Conservation (phyloP, 192 early-diverging fungal genomes). For the Coemansia umbellata region DNA sequence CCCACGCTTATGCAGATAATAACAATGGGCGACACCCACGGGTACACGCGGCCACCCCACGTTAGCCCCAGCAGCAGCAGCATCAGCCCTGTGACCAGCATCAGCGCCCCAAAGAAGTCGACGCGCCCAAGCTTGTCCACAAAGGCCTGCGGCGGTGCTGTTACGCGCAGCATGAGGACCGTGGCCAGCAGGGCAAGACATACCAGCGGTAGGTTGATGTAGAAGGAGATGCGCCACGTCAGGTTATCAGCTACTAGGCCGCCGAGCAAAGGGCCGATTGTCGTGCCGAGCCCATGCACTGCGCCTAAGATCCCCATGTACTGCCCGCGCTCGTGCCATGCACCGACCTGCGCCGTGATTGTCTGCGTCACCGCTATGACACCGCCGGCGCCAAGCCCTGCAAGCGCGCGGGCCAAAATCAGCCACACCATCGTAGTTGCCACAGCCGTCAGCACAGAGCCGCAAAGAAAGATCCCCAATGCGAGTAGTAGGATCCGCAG, state of each 20-base stretch:
- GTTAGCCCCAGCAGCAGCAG: slow-evolving; percentile 68
- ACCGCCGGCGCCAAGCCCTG: slow-evolving; percentile 57
- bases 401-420: slow-evolving; percentile 48
- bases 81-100: slow-evolving; percentile 58
- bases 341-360: slow-evolving; percentile 60
- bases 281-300: slow-evolving; percentile 67
- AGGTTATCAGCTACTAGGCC: slow-evolving; percentile 68
- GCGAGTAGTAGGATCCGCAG: slow-evolving; percentile 38
- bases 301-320: slow-evolving; percentile 72
- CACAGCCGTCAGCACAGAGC: slow-evolving; percentile 55
- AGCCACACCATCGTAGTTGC: slow-evolving; percentile 50
- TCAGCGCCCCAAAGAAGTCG: slow-evolving; percentile 60
- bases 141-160: slow-evolving; percentile 35
- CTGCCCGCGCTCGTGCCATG: slow-evolving; percentile 59
- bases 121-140: slow-evolving; percentile 42
- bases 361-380: slow-evolving; percentile 58
- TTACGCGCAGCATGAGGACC: slow-evolving; percentile 53
- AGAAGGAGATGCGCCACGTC: slow-evolving; percentile 76
- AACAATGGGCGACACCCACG: slow-evolving; percentile 61
- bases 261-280: slow-evolving; percentile 75
- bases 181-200: slow-evolving; percentile 51
- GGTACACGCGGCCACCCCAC: slow-evolving; percentile 66
- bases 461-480: slow-evolving; percentile 54
- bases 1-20: slow-evolving; percentile 58
- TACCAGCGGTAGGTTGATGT: slow-evolving; percentile 79